Evolutionary conservation across 306 rosid species (phyloP).

Genomic region (Quercus cerris): DNA sequence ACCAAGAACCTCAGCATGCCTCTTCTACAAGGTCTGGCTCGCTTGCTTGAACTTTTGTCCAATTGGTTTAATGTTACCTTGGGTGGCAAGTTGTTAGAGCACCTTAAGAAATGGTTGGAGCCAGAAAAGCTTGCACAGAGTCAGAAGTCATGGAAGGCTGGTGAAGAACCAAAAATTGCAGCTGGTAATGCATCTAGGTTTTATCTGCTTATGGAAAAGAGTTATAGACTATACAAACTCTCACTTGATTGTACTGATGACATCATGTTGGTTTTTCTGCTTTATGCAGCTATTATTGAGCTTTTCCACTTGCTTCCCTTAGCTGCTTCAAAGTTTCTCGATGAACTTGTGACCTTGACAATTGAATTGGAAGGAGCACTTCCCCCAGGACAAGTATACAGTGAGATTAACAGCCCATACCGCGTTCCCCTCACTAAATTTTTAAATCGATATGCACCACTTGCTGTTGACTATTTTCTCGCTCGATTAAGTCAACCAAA

Average conservation of each 20-base stretch:
- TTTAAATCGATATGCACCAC: slow-evolving; percentile 85
- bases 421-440: slow-evolving; percentile 89
- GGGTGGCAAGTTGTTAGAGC: slow-evolving; percentile 91
- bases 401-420: slow-evolving; percentile 97
- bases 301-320: slow-evolving; percentile 95
- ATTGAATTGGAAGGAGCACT: slow-evolving; percentile 98
- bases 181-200: slow-evolving; percentile 61
- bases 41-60: slow-evolving; percentile 90
- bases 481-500: slow-evolving; percentile 86
- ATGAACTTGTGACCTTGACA: slow-evolving; percentile 94
- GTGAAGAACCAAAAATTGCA: slow-evolving; percentile 99
- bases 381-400: slow-evolving; percentile 91
- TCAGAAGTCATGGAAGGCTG: slow-evolving; percentile 98
- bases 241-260: slow-evolving; percentile 14
- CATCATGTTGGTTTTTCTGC: slow-evolving; percentile 19
- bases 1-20: slow-evolving; percentile 98
- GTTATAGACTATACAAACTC: slow-evolving; percentile 14
- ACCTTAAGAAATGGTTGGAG: slow-evolving; percentile 97
- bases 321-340: slow-evolving; percentile 97
- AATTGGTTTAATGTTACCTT: slow-evolving; percentile 98
- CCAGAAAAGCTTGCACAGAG: slow-evolving; percentile 97
- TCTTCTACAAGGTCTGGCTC: slow-evolving; percentile 96
- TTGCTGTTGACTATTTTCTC: slow-evolving; percentile 92
- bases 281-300: slow-evolving; percentile 87
- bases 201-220: slow-evolving; percentile 21